Conservation (phyloP, 1,139 yeast genomes). For the Hemisphaericaspora subhashii region DNA sequence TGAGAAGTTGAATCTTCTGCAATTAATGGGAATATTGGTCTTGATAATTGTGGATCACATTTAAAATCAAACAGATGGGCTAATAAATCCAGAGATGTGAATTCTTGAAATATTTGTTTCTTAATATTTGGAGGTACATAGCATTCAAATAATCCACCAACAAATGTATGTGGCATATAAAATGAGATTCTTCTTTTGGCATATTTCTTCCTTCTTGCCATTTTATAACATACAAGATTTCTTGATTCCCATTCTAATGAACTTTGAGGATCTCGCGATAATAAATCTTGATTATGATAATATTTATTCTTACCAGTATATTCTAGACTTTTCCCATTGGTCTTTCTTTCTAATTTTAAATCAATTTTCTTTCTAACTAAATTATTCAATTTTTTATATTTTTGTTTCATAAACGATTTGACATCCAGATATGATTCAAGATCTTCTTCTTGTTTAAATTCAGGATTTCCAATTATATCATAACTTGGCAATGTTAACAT, state of each 20-base stretch:
- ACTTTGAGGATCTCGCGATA: constrained; percentile 22
- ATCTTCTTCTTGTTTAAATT: not conserved
- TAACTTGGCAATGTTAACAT: constrained; percentile 12
- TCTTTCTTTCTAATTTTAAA: constrained; percentile 21
- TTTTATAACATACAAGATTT: constrained; percentile 52
- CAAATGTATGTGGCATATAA: constrained; percentile 58
- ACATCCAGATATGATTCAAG: constrained; percentile 4
- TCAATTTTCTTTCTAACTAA: constrained; percentile 21
- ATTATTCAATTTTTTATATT: constrained; percentile 10
- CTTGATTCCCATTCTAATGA: constrained; percentile 31
- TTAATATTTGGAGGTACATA: constrained; percentile 29
- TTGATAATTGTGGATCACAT: constrained; percentile 39
- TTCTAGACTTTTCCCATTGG: constrained; percentile 23
- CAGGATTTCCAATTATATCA: constrained; percentile 14
- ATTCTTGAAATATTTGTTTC: constrained; percentile 18
- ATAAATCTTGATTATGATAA: constrained; percentile 22
- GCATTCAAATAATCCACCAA: constrained; percentile 69
- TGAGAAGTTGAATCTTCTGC: constrained; percentile 56
- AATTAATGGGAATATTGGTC: constrained; percentile 57
- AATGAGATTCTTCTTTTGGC: constrained; percentile 49
- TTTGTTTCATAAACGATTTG: constrained; percentile 3
- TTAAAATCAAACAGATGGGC: constrained; percentile 18
- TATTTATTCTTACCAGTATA: constrained; percentile 27
- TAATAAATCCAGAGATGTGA: constrained; percentile 18
- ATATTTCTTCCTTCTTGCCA: constrained; percentile 64